Base-by-base conservation (phyloP, 176 grass and related monocot species). In the Eragrostis curvula region DNA sequence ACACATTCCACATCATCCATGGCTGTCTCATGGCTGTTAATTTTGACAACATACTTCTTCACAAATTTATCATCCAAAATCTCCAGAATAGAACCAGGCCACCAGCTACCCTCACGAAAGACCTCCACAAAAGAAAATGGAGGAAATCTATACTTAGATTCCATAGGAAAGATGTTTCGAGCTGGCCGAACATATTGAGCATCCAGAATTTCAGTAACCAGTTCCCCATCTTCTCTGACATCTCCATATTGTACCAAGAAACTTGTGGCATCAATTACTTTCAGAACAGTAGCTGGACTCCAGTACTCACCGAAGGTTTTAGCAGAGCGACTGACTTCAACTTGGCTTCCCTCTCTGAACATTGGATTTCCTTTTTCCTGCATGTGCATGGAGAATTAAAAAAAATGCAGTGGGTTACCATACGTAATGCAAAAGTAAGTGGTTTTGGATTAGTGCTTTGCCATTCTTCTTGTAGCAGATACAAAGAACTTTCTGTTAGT, bases 201-300 rank as follows among this genome's bases (percentile, higher is more conserved):
- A 75, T 75, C 81, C 17, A 85, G 2, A 80, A 89, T 85, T 62
- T 85, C 87, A 12, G 70, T 89, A 55, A 10, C 23, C 20, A 70
- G 13, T 59, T 75, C 76, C 1, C 87, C 18, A 8, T 69, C 62
- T 10, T 80, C 56, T 80, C 17, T 32, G 15, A 20, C 47, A 44
- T 80, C 29, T 50, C 32, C 32, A 13, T 89, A 89, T 1, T 84
- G 32, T 50, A 89, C 81, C 14, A 89, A 80, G 70, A 89, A 84
- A 60, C 66, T 69, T 52, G 75, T 45, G 5, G 70, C 32, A 32
- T 53, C 81, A 43, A 89, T 74, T 25, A 80, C 75, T 79, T 89
- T 84, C 23, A 80, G 25, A 84, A 89, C 70, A 75, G 51, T 84
- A 62, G 87, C 87, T 74, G 75, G 87, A 69, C 21, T 68, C 87